Percentiles rank a stretch among this genome's conserved stretches.
phyloP scores from a whole-genome alignment of 2,329 filamentous ascomycete genomes.

The Aphanocladium album region DNA sequence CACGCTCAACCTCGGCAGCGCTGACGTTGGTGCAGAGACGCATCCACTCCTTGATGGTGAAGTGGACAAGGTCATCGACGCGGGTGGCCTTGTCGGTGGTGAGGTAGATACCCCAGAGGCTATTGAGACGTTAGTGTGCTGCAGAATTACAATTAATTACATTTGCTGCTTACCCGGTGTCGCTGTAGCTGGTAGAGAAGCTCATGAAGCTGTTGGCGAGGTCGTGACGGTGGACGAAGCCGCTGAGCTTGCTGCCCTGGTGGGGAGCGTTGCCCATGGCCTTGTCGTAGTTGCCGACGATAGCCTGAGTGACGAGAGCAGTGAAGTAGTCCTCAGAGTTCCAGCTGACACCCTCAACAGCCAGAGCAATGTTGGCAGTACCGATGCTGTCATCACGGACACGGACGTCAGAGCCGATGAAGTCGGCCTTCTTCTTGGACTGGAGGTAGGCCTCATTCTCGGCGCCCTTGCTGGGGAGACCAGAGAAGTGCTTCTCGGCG shows the following conservation, averaged over 20 bases:
- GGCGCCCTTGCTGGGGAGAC: constrained; percentile 69
- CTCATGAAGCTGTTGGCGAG: constrained; percentile 99
- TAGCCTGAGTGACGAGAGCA: constrained; percentile 92
- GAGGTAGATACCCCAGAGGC: constrained; percentile 99
- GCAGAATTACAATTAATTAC: background rate
- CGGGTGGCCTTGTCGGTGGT: constrained; percentile 82
- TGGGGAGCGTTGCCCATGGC: constrained; percentile 96
- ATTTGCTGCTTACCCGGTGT: constrained; percentile 72
- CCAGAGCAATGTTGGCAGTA: constrained; percentile 95
- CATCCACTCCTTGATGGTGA: constrained; percentile 97
- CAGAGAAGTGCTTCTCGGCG: constrained; percentile 91
- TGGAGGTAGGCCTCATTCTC: constrained; percentile 69
- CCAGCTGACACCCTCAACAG: constrained; percentile 99
- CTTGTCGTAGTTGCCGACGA: constrained; percentile 99
- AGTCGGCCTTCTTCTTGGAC: constrained; percentile 86
- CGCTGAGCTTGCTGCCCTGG: constrained; percentile 96
- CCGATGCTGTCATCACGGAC: constrained; percentile 94
- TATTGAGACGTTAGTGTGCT: constrained; percentile 33
- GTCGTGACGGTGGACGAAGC: constrained; percentile 88
- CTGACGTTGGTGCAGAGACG: constrained; percentile 85
- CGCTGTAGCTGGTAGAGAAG: constrained; percentile 99
- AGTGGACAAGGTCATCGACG: constrained; percentile 95
- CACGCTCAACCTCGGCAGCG: constrained; percentile 90
- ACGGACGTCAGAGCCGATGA: constrained; percentile 92
- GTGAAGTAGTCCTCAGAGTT: constrained; percentile 99